Evolutionary conservation across 2,329 filamentous ascomycete species (phyloP).

Genomic region (Trichophyton rubrum): DNA sequence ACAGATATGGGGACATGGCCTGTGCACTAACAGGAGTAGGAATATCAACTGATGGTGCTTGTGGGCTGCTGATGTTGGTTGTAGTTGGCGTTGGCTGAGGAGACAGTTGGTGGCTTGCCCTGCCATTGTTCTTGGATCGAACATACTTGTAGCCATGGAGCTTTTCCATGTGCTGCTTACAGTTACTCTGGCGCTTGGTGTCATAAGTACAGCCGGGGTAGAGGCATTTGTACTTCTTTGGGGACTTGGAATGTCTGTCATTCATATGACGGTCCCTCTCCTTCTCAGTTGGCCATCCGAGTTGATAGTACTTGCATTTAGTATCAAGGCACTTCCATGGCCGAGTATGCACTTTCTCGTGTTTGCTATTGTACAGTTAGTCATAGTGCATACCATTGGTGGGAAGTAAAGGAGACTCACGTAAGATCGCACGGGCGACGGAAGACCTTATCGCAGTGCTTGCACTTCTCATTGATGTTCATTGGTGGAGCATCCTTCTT

Average conservation of each 20-base stretch:
- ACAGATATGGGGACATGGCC: constrained; percentile 18
- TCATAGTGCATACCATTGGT: neutral
- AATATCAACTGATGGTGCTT: constrained; percentile 42
- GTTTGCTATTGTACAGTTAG: constrained; percentile 47
- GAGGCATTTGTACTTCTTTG: constrained; percentile 70
- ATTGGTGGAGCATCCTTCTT: constrained; percentile 86
- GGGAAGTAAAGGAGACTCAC: constrained; percentile 19
- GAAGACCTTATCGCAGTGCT: constrained; percentile 81
- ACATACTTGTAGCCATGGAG: constrained; percentile 83
- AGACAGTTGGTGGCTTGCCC: constrained; percentile 22
- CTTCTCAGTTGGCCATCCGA: constrained; percentile 95
- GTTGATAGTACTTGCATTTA: constrained; percentile 78
- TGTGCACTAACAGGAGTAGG: constrained; percentile 36
- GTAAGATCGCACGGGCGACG: constrained; percentile 94
- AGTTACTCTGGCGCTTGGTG: constrained; percentile 91
- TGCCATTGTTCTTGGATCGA: constrained; percentile 78
- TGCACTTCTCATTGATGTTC: constrained; percentile 70
- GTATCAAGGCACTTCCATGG: constrained; percentile 82
- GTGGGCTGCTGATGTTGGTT: constrained; percentile 51
- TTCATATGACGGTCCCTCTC: constrained; percentile 93
- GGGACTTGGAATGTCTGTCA: constrained; percentile 78
- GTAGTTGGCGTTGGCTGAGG: constrained; percentile 37
- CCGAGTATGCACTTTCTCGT: constrained; percentile 93
- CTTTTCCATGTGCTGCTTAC: constrained; percentile 99
- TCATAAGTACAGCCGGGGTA: constrained; percentile 80